Conservation (phyloP, 495 filamentous ascomycete species). For the Saxispiralis lemnorum region DNA sequence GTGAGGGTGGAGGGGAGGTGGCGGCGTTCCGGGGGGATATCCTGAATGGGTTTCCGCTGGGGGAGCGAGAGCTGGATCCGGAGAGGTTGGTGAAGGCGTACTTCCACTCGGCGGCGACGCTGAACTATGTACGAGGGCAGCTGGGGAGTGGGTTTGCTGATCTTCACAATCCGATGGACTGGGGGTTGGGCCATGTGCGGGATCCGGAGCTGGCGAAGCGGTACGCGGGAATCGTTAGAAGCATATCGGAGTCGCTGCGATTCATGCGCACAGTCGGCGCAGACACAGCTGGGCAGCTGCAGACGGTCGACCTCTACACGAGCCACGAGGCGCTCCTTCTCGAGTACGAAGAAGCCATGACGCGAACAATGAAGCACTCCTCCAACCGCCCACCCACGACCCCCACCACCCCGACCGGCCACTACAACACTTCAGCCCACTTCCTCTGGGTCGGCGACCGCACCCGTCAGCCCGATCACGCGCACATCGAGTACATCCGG, state of each 20-base stretch:
- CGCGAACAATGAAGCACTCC: constrained; percentile 55
- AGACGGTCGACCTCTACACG: constrained; percentile 90
- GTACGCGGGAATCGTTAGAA: constrained; percentile 65
- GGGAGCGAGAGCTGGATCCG: constrained; percentile 63
- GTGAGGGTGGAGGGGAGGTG: constrained; percentile 59
- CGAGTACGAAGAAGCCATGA: constrained; percentile 83
- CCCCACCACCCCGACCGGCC: constrained; percentile 27
- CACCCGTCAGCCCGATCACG: constrained; percentile 77
- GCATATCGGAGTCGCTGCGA: constrained; percentile 74
- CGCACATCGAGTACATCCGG: constrained; percentile 93
- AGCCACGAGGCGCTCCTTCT: constrained; percentile 88
- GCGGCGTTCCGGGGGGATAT: constrained; percentile 90
- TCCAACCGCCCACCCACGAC: constrained; percentile 33
- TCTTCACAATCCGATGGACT: constrained; percentile 81
- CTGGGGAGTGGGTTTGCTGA: constrained; percentile 81
- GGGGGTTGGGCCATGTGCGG: constrained; percentile 84
- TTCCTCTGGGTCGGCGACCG: constrained; percentile 98
- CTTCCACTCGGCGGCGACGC: constrained; percentile 81
- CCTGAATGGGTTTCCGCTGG: constrained; percentile 65
- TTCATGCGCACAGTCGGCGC: constrained; percentile 95
- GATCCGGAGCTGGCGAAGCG: constrained; percentile 64
- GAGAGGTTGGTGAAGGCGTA: constrained; percentile 74
- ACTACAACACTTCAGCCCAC: constrained; percentile 68
- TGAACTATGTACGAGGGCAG: constrained; percentile 78
- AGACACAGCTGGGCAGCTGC: constrained; percentile 63